Base-by-base conservation (phyloP, 1,284 basidiomycete species). In the Chalciporus piperatoides region DNA sequence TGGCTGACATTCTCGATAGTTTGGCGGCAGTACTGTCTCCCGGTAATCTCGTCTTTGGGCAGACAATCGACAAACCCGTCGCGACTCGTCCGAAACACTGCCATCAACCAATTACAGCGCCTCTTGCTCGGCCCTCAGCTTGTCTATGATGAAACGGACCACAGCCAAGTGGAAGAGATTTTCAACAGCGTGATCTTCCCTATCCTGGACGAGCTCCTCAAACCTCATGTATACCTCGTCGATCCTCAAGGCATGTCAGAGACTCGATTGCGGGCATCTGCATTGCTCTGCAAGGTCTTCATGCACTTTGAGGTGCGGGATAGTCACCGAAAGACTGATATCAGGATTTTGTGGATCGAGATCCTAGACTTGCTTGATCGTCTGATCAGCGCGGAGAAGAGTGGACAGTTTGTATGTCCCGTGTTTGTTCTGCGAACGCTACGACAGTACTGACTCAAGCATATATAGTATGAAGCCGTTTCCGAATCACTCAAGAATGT, bases 401-500 rank as follows among this genome's bases (percentile, higher is more conserved):
- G 82, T 51, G 93, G 95, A 65, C 90, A 92, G 64, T 70, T 97
- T 72, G 93, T 94, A 62, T 61, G 89, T 78, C 40, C 10, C n/a
- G 39, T 42, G 12, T 25, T 15, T n/a, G 27, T 15, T 15, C 10
- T 6, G 12, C 14, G 6, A 14, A 6, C n/a, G 28, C 23, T 14
- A 21, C 4, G 14, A 43, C 37, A 35, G 43, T 58, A 50, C 61
- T 56, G 41, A 53, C 49, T 8, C 14, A 32, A 8, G 39, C 19
- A 44, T n/a, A 35, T 50, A 2, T 55, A 95, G 92, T 86, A 88
- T 62, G 96, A 99, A 68, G 94, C 95, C 0, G 80, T 97, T 24
- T 92, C 91, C 0, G 97, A 99, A 70, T 95, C 93, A 6, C 77
- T 99, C 58, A 99, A 99, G 73, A 99, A 99, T 66, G 90, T 97